Base-by-base conservation (phyloP, 2,329 filamentous ascomycete genomes). In the Botryotinia narcissicola region DNA sequence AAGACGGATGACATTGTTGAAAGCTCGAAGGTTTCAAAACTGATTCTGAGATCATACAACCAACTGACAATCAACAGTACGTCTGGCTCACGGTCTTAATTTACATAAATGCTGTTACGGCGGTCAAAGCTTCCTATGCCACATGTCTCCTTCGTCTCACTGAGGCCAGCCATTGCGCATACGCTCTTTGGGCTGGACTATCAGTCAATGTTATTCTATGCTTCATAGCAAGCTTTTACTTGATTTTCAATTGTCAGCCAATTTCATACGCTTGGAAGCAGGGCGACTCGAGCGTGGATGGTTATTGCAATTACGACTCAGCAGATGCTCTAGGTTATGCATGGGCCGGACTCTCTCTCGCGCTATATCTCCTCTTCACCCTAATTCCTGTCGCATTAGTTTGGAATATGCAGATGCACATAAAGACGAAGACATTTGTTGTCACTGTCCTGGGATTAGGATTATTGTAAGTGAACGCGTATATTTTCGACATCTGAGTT, bases 381-480 rank as follows among this genome's bases (percentile, higher is more conserved):
- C 32, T 73, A 3, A 57, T 71, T 44, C 72, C 72, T 3, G 68
- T 71, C 32, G 42, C 62, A 25, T 40, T 73, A 20, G 66, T 73
- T 62, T 73, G 72, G 72, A 32, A 71, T 44, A 69, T 73, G 66
- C 66, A 73, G 48, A 73, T 73, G 72, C 51, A 71, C 22, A 42
- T 63, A 29, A 70, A 64, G 20, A 71, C 60, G 14, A 73, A 73
- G 67, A 29, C 42, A 1, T 71, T 71, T 5, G 67, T 73, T 20
- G 48, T 71, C 44, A 22, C 46, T 10, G 66, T 71, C 18, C 37
- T 73, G 22, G 67, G 72, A 25, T n/a, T 73, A 18, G 72, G 72
- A 40, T n/a, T 73, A 37, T 46, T 73, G 72, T 73, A 35, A 57
- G 71, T 70, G 9, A 22, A 6, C 46, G 25, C 46, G 46, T 7